A percentile compares a stretch with the other conserved stretches of the same genome.
Conservation (phyloP, 1,284 basidiomycete genomes). For the Athelia sp. region DNA sequence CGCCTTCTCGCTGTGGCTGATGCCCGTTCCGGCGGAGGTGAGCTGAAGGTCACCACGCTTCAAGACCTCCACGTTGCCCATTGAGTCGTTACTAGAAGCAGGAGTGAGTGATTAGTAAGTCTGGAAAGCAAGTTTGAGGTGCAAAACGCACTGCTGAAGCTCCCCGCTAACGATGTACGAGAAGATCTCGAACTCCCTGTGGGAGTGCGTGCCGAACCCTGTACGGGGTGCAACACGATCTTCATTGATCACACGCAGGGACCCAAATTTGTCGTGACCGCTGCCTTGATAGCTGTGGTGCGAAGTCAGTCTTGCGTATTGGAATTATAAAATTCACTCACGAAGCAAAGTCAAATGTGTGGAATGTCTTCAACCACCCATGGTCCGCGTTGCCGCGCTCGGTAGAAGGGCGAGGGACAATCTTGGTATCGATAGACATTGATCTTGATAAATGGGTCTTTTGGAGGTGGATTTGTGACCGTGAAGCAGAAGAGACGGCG, state of each 20-base stretch:
- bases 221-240: constrained; percentile 75
- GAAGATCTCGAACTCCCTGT: constrained; percentile 90
- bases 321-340: constrained; percentile 27
- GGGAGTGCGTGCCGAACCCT: constrained; percentile 85
- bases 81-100: constrained; percentile 66
- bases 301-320: too few species aligned
- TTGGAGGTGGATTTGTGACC: constrained; percentile 1
- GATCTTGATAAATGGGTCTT: constrained; percentile 4
- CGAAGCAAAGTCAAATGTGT: constrained; percentile 81
- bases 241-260: constrained; percentile 82
- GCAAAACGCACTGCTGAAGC: constrained; percentile 67
- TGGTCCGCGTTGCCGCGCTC: constrained; percentile 81
- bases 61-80: constrained; percentile 87
- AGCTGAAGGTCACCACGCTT: constrained; percentile 87
- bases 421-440: constrained; percentile 26
- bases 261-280: constrained; percentile 51
- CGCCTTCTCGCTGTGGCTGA: constrained; percentile 77
- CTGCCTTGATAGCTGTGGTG: constrained; percentile 65
- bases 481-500: constrained; percentile 7
- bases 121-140: too few species aligned
- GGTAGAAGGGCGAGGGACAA: constrained; percentile 55
- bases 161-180: constrained; percentile 78
- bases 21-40: constrained; percentile 86
- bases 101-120: too few species aligned
- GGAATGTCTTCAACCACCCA: constrained; percentile 89